phyloP scores from a whole-genome alignment of 2,329 filamentous ascomycete species.

The Akanthomyces dipterigenus region DNA sequence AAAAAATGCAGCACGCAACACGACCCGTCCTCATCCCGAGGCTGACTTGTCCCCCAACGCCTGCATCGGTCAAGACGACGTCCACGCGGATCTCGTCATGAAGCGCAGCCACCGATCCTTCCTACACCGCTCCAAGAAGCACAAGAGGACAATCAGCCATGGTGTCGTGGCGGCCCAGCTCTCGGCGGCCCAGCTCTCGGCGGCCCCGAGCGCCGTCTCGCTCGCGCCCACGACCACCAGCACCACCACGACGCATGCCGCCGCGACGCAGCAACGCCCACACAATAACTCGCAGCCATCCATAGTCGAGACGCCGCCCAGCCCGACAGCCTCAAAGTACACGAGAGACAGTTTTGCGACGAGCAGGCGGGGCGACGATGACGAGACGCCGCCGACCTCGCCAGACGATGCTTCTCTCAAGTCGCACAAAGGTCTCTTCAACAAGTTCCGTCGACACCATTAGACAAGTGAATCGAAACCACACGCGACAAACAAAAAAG shows the following conservation, averaged over 20 bases:
- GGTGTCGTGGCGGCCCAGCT: constrained; percentile 34
- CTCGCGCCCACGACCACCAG: constrained; percentile 20
- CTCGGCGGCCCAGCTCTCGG: too few species aligned
- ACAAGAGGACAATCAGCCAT: constrained; percentile 40
- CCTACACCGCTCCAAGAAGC: constrained; percentile 30
- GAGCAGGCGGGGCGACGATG: constrained; percentile 19
- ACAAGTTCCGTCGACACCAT: constrained; percentile 13
- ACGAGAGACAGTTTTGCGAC: constrained; percentile 32
- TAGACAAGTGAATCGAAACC: not conserved
- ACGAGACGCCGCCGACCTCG: constrained; percentile 31
- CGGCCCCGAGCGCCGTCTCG: constrained; percentile 28
- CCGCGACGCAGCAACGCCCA: constrained; percentile 13
- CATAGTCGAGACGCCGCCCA: constrained; percentile 13
- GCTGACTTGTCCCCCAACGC: constrained; percentile 52
- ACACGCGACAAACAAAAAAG: not conserved
- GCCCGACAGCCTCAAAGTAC: constrained; percentile 30
- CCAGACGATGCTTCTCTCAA: constrained; percentile 25
- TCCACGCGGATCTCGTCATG: constrained; percentile 36
- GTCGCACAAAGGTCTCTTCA: constrained; percentile 20
- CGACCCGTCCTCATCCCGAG: constrained; percentile 55
- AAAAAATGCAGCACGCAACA: constrained; percentile 42
- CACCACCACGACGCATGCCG: constrained; percentile 17
- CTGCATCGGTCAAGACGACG: constrained; percentile 48
- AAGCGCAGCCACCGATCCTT: constrained; percentile 39
- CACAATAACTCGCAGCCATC: constrained; percentile 10